Base-by-base conservation (phyloP, 2,329 filamentous ascomycete species). In the Incumbomyces lentus region DNA sequence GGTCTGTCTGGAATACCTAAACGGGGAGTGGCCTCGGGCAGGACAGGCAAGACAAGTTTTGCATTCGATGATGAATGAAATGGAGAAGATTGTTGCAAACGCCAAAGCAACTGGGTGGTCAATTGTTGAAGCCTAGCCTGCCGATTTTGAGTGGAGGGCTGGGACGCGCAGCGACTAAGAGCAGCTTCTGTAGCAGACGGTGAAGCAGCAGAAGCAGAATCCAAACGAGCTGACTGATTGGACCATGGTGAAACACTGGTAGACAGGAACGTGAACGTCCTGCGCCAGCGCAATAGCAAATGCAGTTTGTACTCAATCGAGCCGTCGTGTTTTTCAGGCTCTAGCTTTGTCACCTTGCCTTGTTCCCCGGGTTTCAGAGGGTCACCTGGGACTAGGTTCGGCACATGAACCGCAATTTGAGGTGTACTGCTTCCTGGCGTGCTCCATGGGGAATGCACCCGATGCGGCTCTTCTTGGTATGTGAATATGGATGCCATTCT, bases 251-350 rank as follows among this genome's bases (percentile, higher is more conserved):
- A 39, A 6, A 33, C 14, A 29, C 16, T 29, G 1, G 87, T 93
- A 54, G 79, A 89, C 62, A 82, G 82, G 29, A 74, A 76, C 31
- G 73, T 74, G 63, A 89, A 94, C 6, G 76, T 78, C 51, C 87
- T 77, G 48, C 90, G 76, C 13, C 84, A 81, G 31, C 88, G 80
- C 43, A 95, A 69, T 6, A 96, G 74, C 5, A 98, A 71, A 66
- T 96, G 92, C 36, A 98, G 69, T 64, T 98, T 98, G 68, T 98
- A 98, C 66, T 98, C 92, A 0, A 86, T 93, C 14, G 92, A 88
- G 0, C 92, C 92, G 52, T 93, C 83, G 61, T 96, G 89, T 5
- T 90, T 90, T 63, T 98, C 92, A 11, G 90, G 82, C 52, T 89
- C 82, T 13, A 98, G 69, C 59, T 82, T 86, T 37, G 81, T 83